Evolutionary conservation across 768 basidiomycete species (phyloP), one percentile per base, ranked within the genome.

Genomic region (Boletus patriciae): DNA sequence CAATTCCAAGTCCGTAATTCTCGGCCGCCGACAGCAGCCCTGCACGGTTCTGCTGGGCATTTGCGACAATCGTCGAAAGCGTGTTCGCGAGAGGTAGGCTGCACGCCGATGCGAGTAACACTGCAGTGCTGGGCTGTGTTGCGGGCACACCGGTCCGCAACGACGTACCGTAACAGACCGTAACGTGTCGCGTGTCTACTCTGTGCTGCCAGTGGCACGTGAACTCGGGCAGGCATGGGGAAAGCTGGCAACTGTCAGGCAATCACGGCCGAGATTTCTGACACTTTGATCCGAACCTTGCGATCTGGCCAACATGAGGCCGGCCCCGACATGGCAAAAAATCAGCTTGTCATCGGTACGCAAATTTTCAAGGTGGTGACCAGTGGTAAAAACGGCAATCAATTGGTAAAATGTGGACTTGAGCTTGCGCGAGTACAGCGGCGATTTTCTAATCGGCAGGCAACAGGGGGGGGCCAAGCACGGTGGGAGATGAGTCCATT

Each of bases 1-100:
- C 54, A 68, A 68, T 15, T 59, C 29, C 46, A 42, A 25, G 33
- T 51, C 61, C 67, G 63, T 51, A 50, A n/a, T 68, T 70, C 59
- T 66, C 67, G 66, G 66, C 41, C 34, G 21, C 33, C 21, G 42
- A 33, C 40, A 21, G 3, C 31, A 16, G 13, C 38, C 52, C 40
- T 46, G 43, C 34, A 6, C 19, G 19, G 21, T 31, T 21, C 16
- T 19, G 19, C 38, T 16, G 11, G 46, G 29, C 36, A 47, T 38
- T 31, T 11, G 29, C 34, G 21, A 52, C 15, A 23, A 7, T 40
- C 34, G 34, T 34, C 13, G 15, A 36, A 34, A 41, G 42, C 36
- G 23, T 37, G 52, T 44, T 56, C 25, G 18, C 55, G 31, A 37
- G 33, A 52, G 13, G 40, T 13, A 44, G 27, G 48, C 16, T 31